Base-by-base conservation (phyloP, 345 rosid genomes). In the Leavenworthia alabamica region DNA sequence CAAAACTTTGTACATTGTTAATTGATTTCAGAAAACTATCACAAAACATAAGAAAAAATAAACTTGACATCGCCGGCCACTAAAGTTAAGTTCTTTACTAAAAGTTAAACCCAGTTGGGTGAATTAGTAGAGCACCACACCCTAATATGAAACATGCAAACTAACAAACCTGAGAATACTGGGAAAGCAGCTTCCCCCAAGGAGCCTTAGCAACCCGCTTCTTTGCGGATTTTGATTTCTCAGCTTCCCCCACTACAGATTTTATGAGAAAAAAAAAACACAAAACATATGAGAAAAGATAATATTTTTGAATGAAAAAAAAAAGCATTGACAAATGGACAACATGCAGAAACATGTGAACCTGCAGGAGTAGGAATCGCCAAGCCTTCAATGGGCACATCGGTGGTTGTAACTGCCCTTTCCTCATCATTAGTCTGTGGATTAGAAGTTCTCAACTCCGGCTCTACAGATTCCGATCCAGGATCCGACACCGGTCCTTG, bases 161-260 rank as follows among this genome's bases (percentile, higher is more conserved):
- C 44, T 23, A 59, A 72, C 66, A 29, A 11, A 84, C 99, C 96
- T 84, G 84, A n/a, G 88, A 56, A 58, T 72, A 83, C 82, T 89
- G 90, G 4, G 97, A 89, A 62, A 93, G 84, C 46, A 93, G 88
- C 71, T 85, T 86, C 9, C 85, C 99, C 99, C 99, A 93, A 15
- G 92, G 88, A 69, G 66, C 69, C 56, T 80, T 82, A 16, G 79
- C 62, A 53, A 3, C 23, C 56, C 66, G 47, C 66, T 71, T 71
- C 71, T 64, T 64, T 1, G 22, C 31, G 9, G 70, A 33, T 43
- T 71, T 71, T 2, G 66, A 26, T 32, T 71, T 71, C 7, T 64
- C 66, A 19, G 62, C 33, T 9, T 71, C 36, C n/a, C 15, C 55
- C 55, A 64, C 41, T 12, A 33, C 91, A 66, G 75, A 84, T 80